Evolutionary conservation across 2,329 filamentous ascomycete genomes (phyloP).

Genomic region (Dactylellina haptotyla): DNA sequence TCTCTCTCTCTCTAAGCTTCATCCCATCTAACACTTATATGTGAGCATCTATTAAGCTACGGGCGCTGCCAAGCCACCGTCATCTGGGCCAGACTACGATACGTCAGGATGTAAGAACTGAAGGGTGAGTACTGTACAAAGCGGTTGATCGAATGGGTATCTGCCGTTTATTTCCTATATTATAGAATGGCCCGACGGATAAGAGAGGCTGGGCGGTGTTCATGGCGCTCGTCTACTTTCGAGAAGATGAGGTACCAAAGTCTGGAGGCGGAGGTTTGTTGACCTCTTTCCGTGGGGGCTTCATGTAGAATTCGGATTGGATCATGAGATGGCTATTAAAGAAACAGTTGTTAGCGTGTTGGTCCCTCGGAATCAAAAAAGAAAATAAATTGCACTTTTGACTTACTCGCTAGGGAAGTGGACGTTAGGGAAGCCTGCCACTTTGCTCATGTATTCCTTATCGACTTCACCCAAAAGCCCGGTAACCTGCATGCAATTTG

Average conservation of each 20-base stretch:
- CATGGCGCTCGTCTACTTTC: conserved; percentile 56
- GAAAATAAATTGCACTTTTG: neutral
- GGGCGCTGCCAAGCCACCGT: conserved; percentile 38
- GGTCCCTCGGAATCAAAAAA: neutral
- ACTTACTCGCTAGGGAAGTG: conserved; percentile 83
- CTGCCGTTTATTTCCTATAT: conserved; percentile 53
- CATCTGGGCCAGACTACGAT: conserved; percentile 34
- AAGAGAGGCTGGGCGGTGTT: conserved; percentile 56
- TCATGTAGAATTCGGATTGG: conserved; percentile 88
- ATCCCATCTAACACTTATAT: conserved; percentile 37
- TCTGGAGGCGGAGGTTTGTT: conserved; percentile 72
- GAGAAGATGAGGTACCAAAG: conserved; percentile 65
- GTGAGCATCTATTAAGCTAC: conserved; percentile 20
- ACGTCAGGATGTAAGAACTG: conserved; percentile 37
- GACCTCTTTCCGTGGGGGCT: conserved; percentile 79
- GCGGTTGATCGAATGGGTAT: conserved; percentile 50
- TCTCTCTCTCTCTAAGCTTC: neutral
- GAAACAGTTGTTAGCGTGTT: too few relatives aligned
- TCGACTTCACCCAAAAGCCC: conserved; percentile 88
- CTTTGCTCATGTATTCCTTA: conserved; percentile 81
- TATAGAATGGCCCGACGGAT: conserved; percentile 36
- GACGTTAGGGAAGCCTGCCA: conserved; percentile 91
- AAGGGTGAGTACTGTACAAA: conserved; percentile 55
- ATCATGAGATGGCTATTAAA: conserved; percentile 76
- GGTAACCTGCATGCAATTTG: conserved; percentile 84